A percentile compares a stretch with the other conserved stretches of the same genome.
These are phyloP conservation scores for Citrus medica DNA, from an alignment of 345 rosid genomes.

Conservation along the genomic window DNA sequence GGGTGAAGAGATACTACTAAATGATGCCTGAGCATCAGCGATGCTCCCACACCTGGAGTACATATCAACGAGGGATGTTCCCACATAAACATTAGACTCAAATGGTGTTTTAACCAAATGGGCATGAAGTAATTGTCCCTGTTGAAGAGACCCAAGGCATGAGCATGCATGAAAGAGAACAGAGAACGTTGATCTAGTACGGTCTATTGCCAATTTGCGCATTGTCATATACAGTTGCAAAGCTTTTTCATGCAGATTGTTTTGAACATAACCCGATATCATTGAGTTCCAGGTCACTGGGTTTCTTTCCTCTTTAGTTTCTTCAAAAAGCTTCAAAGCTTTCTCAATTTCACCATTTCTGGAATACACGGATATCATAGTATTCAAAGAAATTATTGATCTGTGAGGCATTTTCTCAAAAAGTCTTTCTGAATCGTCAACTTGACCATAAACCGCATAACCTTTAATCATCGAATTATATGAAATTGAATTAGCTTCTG, in stretches of 20 bases:
- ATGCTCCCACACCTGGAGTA: constrained; percentile 59
- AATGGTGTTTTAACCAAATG: constrained; percentile 46
- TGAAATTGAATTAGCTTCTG: constrained; percentile 27
- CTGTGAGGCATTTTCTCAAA: constrained; percentile 44
- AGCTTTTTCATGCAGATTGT: constrained; percentile 39
- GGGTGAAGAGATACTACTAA: constrained; percentile 39
- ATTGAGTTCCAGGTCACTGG: constrained; percentile 63
- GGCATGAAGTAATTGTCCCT: constrained; percentile 48
- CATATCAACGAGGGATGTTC: constrained; percentile 60
- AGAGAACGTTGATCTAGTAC: constrained; percentile 54
- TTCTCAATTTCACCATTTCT: constrained; percentile 44
- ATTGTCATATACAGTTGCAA: constrained; percentile 33
- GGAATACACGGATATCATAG: constrained; percentile 51
- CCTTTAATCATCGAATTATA: constrained; percentile 58
- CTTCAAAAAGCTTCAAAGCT: constrained; percentile 51
- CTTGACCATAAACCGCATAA: constrained; percentile 36
- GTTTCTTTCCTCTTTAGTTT: constrained; percentile 38
- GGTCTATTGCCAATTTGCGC: constrained; percentile 25
- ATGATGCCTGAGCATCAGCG: constrained; percentile 41
- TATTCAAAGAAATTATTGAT: constrained; percentile 41
- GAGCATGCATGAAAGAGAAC: constrained; percentile 53
- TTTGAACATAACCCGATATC: constrained; percentile 50
- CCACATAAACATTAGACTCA: constrained; percentile 46
- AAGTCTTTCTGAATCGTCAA: constrained; percentile 39
- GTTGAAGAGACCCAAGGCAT: constrained; percentile 52